Evolutionary conservation across 2,329 filamentous ascomycete genomes (phyloP).

Genomic region (Trichophyton benhamiae): DNA sequence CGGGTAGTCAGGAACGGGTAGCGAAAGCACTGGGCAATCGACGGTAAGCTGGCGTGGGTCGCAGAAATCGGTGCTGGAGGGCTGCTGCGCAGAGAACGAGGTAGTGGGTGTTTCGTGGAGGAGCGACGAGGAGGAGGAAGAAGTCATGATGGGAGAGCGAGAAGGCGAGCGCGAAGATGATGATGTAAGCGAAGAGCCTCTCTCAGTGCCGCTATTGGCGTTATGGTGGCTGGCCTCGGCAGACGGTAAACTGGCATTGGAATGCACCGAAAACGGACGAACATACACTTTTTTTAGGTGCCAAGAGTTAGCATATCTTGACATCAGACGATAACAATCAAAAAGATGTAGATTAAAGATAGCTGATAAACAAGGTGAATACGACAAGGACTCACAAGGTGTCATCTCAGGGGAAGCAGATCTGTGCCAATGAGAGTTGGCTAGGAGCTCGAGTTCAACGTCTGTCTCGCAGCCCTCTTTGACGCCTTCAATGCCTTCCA

Average conservation of each 20-base stretch:
- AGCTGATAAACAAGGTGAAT: background rate
- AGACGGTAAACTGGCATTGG: constrained; percentile 11
- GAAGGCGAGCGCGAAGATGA: constrained; percentile 82
- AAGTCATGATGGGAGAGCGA: constrained; percentile 58
- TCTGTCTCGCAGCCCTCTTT: constrained; percentile 63
- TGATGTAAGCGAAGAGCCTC: constrained; percentile 51
- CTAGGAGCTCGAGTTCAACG: constrained; percentile 58
- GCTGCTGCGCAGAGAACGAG: constrained; percentile 48
- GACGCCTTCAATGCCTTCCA: constrained; percentile 53
- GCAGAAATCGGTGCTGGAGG: constrained; percentile 68
- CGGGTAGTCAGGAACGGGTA: constrained; percentile 48
- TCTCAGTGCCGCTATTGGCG: constrained; percentile 42
- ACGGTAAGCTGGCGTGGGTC: constrained; percentile 85
- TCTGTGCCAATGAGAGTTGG: constrained; percentile 62
- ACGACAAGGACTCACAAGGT: constrained; percentile 58
- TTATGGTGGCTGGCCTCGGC: constrained; percentile 8
- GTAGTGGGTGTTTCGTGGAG: constrained; percentile 71
- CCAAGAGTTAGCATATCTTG: background rate
- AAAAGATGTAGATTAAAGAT: constrained; percentile 5
- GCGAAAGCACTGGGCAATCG: constrained; percentile 33
- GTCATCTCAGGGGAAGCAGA: constrained; percentile 76
- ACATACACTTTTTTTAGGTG: constrained; percentile 43
- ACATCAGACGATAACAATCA: background rate
- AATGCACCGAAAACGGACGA: constrained; percentile 53
- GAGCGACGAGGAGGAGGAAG: constrained; percentile 62